A percentile compares a stretch with the other conserved stretches of the same genome.
phyloP scores from a whole-genome alignment of 495 filamentous ascomycete genomes.

The Neurospora sp. region DNA sequence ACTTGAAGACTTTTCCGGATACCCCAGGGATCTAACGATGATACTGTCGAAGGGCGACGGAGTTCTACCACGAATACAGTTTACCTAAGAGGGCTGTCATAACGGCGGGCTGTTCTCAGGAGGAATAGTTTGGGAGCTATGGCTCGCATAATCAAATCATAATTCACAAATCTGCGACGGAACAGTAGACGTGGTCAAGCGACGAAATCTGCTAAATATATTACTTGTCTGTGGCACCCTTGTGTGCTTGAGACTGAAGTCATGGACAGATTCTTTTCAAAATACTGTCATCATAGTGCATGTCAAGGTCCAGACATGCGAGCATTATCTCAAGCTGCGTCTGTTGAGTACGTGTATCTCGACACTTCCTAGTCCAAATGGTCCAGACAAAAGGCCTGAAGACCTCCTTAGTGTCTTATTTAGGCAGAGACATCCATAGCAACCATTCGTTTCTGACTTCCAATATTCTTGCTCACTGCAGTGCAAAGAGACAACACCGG shows the following conservation, averaged over 20 bases:
- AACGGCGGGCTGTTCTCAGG: too few relatives aligned
- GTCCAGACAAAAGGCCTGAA: not conserved
- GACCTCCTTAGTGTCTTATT: not conserved
- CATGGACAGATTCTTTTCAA: not conserved
- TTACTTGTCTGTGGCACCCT: not conserved
- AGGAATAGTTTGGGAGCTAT: too few relatives aligned
- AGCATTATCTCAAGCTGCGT: not conserved
- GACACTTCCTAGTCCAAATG: not conserved
- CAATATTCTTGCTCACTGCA: not conserved
- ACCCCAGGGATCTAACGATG: too few relatives aligned
- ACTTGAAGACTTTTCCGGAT: too few relatives aligned
- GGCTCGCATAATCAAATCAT: not conserved
- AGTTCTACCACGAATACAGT: too few relatives aligned
- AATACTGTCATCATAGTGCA: not conserved
- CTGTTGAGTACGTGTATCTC: not conserved
- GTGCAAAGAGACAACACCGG: not conserved
- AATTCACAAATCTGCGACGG: not conserved
- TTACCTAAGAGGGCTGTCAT: too few relatives aligned
- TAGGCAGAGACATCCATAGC: not conserved
- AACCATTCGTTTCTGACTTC: not conserved
- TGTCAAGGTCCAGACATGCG: not conserved
- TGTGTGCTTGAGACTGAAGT: not conserved
- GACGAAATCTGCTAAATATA: not conserved
- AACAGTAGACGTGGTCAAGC: not conserved
- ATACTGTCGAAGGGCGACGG: too few relatives aligned